Conservation (phyloP, 1,284 basidiomycete species). For the Ganoderma resinaceum region DNA sequence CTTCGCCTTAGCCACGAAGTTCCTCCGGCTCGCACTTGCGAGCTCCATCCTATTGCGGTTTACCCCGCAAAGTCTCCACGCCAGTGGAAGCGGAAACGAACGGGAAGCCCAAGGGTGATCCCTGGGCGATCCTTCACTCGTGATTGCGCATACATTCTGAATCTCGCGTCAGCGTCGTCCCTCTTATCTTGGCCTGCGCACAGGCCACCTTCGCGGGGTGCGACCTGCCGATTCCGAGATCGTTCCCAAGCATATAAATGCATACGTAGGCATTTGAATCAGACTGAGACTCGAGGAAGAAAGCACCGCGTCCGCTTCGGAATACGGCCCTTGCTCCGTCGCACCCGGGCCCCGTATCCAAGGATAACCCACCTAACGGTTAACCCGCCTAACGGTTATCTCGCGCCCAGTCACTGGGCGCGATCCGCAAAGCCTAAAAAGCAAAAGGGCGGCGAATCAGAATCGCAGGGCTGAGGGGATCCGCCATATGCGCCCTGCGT, state of each 20-base stretch:
- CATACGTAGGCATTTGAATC: not conserved
- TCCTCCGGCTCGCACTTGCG: slow-evolving; percentile 5
- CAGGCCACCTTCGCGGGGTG: not conserved
- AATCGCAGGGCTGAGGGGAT: slow-evolving; percentile 1
- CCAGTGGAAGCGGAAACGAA: slow-evolving; percentile 5
- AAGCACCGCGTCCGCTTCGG: not conserved
- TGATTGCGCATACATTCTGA: not conserved
- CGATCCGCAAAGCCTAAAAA: slow-evolving; percentile 28
- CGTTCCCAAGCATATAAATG: not conserved
- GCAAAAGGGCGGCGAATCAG: slow-evolving; percentile 2
- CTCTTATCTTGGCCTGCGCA: not conserved
- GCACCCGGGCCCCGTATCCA: slow-evolving; percentile 2
- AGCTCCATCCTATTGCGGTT: slow-evolving; percentile 1
- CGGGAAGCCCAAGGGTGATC: slow-evolving; percentile 6
- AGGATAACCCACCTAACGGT: slow-evolving; percentile 10
- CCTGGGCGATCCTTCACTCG: slow-evolving; percentile 4
- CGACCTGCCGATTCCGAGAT: slow-evolving; percentile 3
- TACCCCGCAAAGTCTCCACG: slow-evolving; percentile 5
- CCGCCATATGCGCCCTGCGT: not conserved
- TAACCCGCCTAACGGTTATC: slow-evolving; percentile 6
- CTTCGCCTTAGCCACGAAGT: not conserved
- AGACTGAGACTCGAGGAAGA: not conserved
- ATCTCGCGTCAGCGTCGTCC: not conserved
- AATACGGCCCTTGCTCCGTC: slow-evolving; percentile 10
- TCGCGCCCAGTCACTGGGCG: slow-evolving; percentile 17